phyloP scores from a whole-genome alignment of 805 yeast species.

The Nakazawaea ambrosiae region DNA sequence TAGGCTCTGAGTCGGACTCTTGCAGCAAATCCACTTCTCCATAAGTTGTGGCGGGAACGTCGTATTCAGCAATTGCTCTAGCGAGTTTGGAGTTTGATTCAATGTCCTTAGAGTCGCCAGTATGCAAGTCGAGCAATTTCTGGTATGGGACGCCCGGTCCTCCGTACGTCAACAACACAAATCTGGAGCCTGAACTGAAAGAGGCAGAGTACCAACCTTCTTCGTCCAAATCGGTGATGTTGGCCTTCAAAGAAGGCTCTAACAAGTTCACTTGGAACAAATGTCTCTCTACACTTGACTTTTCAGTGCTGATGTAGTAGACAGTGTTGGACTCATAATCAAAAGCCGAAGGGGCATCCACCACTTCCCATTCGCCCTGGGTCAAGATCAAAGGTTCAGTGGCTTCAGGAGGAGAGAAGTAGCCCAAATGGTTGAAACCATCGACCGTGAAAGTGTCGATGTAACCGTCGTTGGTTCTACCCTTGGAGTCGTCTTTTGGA shows the following conservation, averaged over 20 bases:
- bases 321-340: constrained; percentile 46
- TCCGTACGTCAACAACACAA: constrained; percentile 56
- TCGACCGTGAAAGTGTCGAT: constrained; percentile 66
- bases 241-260: constrained; percentile 31
- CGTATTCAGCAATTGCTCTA: constrained; percentile 33
- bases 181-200: constrained; percentile 76
- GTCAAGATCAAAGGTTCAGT: constrained; percentile 54
- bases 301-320: constrained; percentile 68
- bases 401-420: constrained; percentile 65
- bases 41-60: constrained; percentile 48
- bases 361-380: constrained; percentile 88
- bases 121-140: constrained; percentile 51
- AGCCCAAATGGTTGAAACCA: constrained; percentile 73
- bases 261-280: constrained; percentile 61
- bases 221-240: constrained; percentile 41
- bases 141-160: constrained; percentile 86
- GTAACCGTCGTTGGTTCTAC: constrained; percentile 58
- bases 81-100: constrained; percentile 40
- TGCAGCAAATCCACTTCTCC: constrained; percentile 44
- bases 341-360: constrained; percentile 57
- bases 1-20: no score
- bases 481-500: constrained; percentile 38
- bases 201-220: constrained; percentile 67
- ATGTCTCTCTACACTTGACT: constrained; percentile 79
- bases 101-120: constrained; percentile 30